A percentile compares a stretch with the other conserved stretches of the same genome.
Conservation (phyloP, 2,329 filamentous ascomycete species). For the Colletotrichum destructivum region DNA sequence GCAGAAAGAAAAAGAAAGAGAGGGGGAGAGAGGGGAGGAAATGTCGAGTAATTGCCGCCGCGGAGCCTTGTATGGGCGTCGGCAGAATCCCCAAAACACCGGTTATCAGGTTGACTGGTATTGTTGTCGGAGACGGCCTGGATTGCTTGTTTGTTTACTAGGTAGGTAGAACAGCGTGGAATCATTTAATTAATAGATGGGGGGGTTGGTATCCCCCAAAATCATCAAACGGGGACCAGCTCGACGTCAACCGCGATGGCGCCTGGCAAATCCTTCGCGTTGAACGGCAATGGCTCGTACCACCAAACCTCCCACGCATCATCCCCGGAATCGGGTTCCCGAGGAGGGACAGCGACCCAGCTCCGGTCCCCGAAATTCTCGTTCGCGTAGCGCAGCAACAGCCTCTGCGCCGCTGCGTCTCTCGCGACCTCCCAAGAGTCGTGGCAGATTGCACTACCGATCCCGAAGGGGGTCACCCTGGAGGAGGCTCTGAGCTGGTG, state of each 20-base stretch:
- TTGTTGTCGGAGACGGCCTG: not conserved
- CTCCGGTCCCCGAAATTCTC: not conserved
- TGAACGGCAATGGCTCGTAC: slow-evolving; percentile 8
- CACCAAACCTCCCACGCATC: slow-evolving; percentile 5
- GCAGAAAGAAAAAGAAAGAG: too few species aligned
- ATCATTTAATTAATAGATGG: too few species aligned
- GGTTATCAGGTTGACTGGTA: too few species aligned
- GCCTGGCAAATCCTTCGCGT: slow-evolving; percentile 1
- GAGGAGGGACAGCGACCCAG: slow-evolving; percentile 1
- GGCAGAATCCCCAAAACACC: not conserved
- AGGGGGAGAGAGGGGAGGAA: not conserved
- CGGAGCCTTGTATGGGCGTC: not conserved
- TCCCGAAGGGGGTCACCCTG: not conserved
- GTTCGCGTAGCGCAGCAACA: slow-evolving; percentile 6
- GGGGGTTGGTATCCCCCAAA: too few species aligned
- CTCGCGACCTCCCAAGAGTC: slow-evolving; percentile 4
- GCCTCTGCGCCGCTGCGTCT: not conserved
- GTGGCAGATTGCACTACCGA: slow-evolving; percentile 2
- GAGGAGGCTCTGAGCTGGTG: slow-evolving; percentile 1
- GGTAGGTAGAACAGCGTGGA: not conserved
- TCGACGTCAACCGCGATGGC: not conserved
- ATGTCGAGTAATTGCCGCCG: too few species aligned
- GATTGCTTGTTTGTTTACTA: slow-evolving; percentile 11
- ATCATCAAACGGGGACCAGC: not conserved
- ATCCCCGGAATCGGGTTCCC: not conserved